Evolutionary conservation across 2,329 filamentous ascomycete species (phyloP).

Genomic region (Penicillium paneum): DNA sequence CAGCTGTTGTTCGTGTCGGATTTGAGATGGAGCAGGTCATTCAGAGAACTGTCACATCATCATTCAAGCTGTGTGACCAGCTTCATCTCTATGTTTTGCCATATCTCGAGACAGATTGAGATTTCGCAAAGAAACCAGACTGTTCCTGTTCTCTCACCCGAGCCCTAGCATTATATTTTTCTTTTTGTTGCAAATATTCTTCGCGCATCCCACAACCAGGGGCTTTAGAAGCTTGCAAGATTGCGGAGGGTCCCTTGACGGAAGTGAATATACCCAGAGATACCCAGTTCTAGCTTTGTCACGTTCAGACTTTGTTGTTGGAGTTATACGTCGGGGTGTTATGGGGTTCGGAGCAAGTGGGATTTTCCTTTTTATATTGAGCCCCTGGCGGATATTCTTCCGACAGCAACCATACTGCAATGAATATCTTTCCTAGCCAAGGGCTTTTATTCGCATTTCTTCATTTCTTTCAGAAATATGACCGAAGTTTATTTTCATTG

Average conservation of each 20-base stretch:
- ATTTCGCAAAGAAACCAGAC: constrained; percentile 2
- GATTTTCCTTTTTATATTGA: background rate
- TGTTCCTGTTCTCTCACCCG: background rate
- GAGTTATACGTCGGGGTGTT: background rate
- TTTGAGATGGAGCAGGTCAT: background rate
- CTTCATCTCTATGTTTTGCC: constrained; percentile 1
- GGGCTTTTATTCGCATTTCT: background rate
- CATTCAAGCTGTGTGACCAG: background rate
- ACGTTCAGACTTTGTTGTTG: background rate
- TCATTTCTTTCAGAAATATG: background rate
- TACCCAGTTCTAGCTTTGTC: background rate
- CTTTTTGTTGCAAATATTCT: background rate
- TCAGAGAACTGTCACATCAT: background rate
- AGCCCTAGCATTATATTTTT: background rate
- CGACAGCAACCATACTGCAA: background rate
- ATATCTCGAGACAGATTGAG: constrained; percentile 3
- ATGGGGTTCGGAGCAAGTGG: background rate
- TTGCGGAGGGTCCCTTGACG: background rate
- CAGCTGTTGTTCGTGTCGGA: background rate
- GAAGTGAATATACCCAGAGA: background rate
- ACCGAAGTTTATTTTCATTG: background rate
- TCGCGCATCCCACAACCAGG: background rate
- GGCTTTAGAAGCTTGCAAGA: background rate
- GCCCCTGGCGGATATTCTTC: background rate
- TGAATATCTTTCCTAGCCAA: background rate